Evolutionary conservation across 306 rosid genomes (phyloP), one percentile per base, ranked within the genome.

Genomic region (Psophocarpus tetragonolobus): DNA sequence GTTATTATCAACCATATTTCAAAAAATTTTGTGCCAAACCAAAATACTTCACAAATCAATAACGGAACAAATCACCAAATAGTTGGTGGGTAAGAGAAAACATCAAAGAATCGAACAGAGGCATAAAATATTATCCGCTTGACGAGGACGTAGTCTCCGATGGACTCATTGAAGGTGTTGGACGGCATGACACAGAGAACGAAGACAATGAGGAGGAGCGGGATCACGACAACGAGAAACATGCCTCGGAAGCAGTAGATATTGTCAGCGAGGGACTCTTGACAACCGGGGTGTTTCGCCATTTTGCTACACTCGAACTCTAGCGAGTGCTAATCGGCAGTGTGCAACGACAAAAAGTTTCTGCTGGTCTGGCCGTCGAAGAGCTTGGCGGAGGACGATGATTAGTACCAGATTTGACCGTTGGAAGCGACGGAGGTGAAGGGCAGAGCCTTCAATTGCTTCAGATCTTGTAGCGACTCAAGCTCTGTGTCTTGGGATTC

Each of bases 381-480:
- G 33, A 96, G 97, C 57, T 96, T 98, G 8, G 98, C 84, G 58
- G 98, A 88, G 5, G 99, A 95, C 6, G 94, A 97, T 47, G 99
- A 87, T 88, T 98, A 87, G 85, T 92, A 95, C 5, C 98, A 97
- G 97, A 95, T 95, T 96, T 90, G 97, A 60, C 96, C 97, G 97
- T 93, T 91, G 47, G 85, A 39, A 14, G 90, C 24, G 76, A 89
- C 85, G 53, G 78, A 47, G 44, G 92, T 53, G 82, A 74, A 30
- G 44, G 86, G 85, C 62, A 88, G 86, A 86, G 87, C 90, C 94
- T 91, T 88, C 79, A 80, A 77, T 54, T 88, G 88, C 93, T 87
- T 92, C 75, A 88, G 45, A 81, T 92, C 97, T 82, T 87, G 96
- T 69, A 83, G 77, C 72, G 97, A 83, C 89, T 95, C 98, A 97